Base-by-base conservation (phyloP, 139 green algal genomes). In the Chlorella sp. region DNA sequence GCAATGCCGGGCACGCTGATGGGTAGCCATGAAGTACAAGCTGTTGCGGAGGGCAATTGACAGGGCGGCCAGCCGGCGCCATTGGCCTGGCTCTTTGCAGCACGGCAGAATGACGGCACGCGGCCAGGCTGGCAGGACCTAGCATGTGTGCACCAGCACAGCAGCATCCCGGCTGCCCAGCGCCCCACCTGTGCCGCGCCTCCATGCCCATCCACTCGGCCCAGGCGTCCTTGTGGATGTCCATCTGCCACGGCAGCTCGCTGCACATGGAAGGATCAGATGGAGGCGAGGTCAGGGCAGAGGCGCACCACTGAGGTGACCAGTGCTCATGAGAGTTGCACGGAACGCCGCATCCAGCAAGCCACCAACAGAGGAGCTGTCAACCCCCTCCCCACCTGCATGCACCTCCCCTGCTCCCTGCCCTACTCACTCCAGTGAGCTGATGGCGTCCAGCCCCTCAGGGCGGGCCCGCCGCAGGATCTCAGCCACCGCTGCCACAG, bases 191-290 rank as follows among this genome's bases (percentile, higher is more conserved):
- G 76, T 82, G 76, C 38, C 76, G 54, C 13, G 58, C 36, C 76
- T 83, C 41, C 62, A 83, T 43, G 62, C 78, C 78, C 62, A 83
- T 74, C 78, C 78, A 83, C 78, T 74, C 78, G 5, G 62, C 28
- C 78, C 78, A 83, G 28, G 78, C 78, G 4, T 83, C 41, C 32
- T 44, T 43, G 62, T 62, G 62, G 2, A 83, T 36, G 43, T 83
- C 78, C 62, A 83, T 46, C 40, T 75, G 62, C 78, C 78, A 83
- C 14, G 41, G 60, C 62, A 83, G 78, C 41, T 83, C 78, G 38
- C 76, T 82, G 76, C 30, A 51, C 16, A 24, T 11, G 51, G 11
- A 60, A 60, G 51, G 51, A 16, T 2, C 13, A 60, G 13, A 60
- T n/a, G n/a, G n/a, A n/a, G n/a, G n/a, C n/a, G n/a, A n/a, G n/a